Evolutionary conservation across 805 yeast species (phyloP), one percentile per base, ranked within the genome.

Genomic region (Zygoascus bituminiphila): DNA sequence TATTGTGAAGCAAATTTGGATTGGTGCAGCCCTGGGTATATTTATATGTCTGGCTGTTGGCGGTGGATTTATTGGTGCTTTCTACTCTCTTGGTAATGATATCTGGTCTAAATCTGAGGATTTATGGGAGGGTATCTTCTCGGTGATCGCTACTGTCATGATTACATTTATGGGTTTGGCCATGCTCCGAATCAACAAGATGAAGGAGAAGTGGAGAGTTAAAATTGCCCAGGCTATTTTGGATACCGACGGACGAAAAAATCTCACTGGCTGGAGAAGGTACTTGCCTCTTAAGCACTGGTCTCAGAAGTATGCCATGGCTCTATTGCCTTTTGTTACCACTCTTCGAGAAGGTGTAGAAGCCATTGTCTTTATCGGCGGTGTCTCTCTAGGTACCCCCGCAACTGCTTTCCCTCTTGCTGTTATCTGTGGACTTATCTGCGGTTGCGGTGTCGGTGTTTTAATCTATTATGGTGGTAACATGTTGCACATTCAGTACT

Each of bases 181-280:
- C 50, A 86, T 91, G 96, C 77, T 91, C 62, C 80, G 98, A 69
- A 76, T 91, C 67, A 89, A 89, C 74, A 88, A 89, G 74, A 87
- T 89, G 95, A 88, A 88, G 71, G 91, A 80, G 57, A 91, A 91
- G 72, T 91, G 98, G 98, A 81, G 96, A 73, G 75, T 88, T 57
- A 91, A 91, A 72, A 85, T 91, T 63, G 96, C 97, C 24, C 76
- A 71, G 62, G 91, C 96, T 8, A 70, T 89, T 51, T 69, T 88
- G 46, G 81, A 79, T 55, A 47, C 56, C 36, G 62, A 57, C 42
- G 53, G 53, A 21, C 51, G 47, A n/a, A 49, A 50, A 19, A 54
- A 54, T 24, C 53, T 52, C 42, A 54, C 54, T 47, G 82, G 76
- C 54, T 70, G 77, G 54, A 79, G 77, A 61, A 51, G 46, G 47